Conservation (phyloP, 257 asterid genomes). For the Solanum microdontum region DNA sequence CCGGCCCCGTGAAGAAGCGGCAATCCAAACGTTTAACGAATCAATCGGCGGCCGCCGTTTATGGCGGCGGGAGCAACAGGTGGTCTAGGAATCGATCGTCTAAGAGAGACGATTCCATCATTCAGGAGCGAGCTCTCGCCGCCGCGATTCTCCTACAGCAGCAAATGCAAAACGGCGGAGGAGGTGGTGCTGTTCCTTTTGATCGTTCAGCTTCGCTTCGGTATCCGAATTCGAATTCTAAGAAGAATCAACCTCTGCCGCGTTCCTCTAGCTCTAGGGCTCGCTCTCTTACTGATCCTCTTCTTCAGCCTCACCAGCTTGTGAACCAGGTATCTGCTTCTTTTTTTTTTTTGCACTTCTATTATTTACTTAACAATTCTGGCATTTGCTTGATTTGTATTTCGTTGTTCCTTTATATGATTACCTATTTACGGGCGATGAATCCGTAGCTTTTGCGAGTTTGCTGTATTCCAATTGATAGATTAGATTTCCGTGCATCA, state of each 20-base stretch:
- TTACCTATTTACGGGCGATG: neutral
- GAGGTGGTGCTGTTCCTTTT: slow-evolving; percentile 27
- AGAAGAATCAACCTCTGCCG: slow-evolving; percentile 52
- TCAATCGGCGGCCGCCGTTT: slow-evolving; percentile 28
- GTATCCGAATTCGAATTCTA: slow-evolving; percentile 43
- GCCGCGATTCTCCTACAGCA: slow-evolving; percentile 90
- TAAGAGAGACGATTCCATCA: slow-evolving; percentile 52
- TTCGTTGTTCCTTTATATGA: neutral
- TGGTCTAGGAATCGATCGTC: slow-evolving; percentile 66
- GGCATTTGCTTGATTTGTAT: neutral
- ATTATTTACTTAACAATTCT: neutral
- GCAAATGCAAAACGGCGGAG: slow-evolving; percentile 58
- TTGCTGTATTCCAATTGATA: neutral
- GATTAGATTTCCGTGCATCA: neutral
- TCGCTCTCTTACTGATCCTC: slow-evolving; percentile 86
- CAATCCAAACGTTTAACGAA: slow-evolving; percentile 39
- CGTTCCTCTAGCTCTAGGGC: slow-evolving; percentile 87
- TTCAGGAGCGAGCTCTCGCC: slow-evolving; percentile 79
- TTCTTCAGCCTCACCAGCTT: slow-evolving; percentile 91
- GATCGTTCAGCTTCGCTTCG: slow-evolving; percentile 88
- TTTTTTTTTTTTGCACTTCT: neutral
- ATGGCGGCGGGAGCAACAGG: slow-evolving; percentile 48
- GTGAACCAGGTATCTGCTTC: slow-evolving; percentile 50
- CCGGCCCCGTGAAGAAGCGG: slow-evolving; percentile 28
- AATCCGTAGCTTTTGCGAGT: neutral